phyloP scores from a whole-genome alignment of 1,139 yeast species.

The Meyerozyma carpophila region DNA sequence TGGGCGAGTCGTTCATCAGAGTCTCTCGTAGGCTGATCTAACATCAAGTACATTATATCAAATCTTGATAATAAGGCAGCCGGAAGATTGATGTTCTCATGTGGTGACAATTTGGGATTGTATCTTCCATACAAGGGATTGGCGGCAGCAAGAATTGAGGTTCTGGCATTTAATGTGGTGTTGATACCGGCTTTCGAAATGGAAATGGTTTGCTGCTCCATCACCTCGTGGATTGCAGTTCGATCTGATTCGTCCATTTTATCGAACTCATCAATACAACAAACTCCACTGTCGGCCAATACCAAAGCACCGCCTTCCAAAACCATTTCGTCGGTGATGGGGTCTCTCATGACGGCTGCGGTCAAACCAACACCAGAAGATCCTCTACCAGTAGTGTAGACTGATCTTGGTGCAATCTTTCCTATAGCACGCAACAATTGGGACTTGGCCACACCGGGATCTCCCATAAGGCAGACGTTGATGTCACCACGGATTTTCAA shows the following conservation, averaged over 20 bases:
- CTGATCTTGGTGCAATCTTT: conserved; percentile 94
- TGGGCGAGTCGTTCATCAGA: conserved; percentile 81
- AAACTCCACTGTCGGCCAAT: conserved; percentile 94
- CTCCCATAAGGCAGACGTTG: conserved; percentile 96
- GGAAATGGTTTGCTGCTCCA: conserved; percentile 99
- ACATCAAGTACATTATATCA: conserved; percentile 79
- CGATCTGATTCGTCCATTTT: conserved; percentile 97
- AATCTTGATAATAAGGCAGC: conserved; percentile 96
- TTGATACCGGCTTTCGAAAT: conserved; percentile 98
- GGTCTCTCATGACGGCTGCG: conserved; percentile 98
- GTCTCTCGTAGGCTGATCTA: conserved; percentile 81
- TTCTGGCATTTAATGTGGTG: conserved; percentile 92
- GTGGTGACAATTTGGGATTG: conserved; percentile 84
- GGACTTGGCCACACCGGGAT: conserved; percentile 99
- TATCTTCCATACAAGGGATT: conserved; percentile 96
- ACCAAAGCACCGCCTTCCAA: conserved; percentile 98
- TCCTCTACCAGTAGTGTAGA: conserved; percentile 98
- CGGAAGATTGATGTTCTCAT: conserved; percentile 92
- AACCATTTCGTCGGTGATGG: conserved; percentile 97
- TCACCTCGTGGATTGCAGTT: conserved; percentile 98
- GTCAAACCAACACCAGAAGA: conserved; percentile 99
- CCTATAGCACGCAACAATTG: conserved; percentile 88
- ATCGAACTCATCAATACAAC: conserved; percentile 98
- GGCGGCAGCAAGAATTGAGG: conserved; percentile 96
- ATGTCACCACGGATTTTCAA: conserved; percentile 97